Base-by-base conservation (phyloP, 768 basidiomycete species). In the Leccinum rimulosum region DNA sequence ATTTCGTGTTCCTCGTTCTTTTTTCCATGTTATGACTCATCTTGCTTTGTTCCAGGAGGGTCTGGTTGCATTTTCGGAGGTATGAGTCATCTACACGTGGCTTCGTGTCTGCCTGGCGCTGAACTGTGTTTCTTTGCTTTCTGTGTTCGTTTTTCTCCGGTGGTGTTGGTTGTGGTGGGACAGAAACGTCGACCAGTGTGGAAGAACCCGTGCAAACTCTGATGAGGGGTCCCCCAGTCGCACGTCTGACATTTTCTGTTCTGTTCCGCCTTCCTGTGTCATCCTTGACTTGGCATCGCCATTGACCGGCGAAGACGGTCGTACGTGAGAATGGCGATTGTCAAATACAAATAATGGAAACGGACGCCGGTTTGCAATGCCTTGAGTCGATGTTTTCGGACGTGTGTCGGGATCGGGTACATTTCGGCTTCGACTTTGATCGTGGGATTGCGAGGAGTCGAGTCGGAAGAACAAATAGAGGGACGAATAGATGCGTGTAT, bases 41-140 rank as follows among this genome's bases (percentile, higher is more conserved):
- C 54, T 14, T 6, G 59, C 54, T 51, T 52, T 58, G 53, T 67
- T 60, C 14, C 61, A 88, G 87, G 88, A 90, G 75, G 89, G 90
- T 3, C 70, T 91, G 38, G 75, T 76, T 62, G 89, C 89, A 4
- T 91, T 91, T 68, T 65, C 75, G 12, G 84, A 66, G 65, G 64
- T 70, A 62, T n/a, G 65, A 6, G 19, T 35, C 3, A 68, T 45
- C 36, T 50, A 48, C 52, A 57, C 63, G 56, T 50, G 45, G 12
- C 33, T 14, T 28, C 49, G 49, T 54, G 40, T 59, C 35, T 48
- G 45, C 22, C 33, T 55, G 50, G 12, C 10, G 28, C 19, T 30
- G 17, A 17, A 31, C 55, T 40, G 6, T 40, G 38, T 40, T 40
- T 40, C 33, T 17, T 22, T 52, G 33, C 59, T 38, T 28, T 12